phyloP scores from a whole-genome alignment of 495 filamentous ascomycete species.

The Penicillium chermesinum region DNA sequence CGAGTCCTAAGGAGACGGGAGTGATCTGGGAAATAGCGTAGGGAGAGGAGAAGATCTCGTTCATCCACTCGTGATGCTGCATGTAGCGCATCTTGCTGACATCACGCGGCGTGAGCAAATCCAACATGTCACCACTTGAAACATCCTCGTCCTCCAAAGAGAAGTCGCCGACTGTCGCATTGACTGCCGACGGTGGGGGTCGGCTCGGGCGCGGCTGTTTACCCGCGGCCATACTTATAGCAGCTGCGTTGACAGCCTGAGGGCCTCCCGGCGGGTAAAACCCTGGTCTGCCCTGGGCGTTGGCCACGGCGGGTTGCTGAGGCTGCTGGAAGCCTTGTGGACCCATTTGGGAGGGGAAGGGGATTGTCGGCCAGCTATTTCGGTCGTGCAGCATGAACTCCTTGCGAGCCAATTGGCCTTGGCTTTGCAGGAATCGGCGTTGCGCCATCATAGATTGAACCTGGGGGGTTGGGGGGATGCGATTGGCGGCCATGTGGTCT shows the following conservation, averaged over 20 bases:
- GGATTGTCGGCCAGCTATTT: slow-evolving; percentile 80
- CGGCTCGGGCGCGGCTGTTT: slow-evolving; percentile 29
- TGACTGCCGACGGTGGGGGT: slow-evolving; percentile 30
- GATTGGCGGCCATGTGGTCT: slow-evolving; percentile 61
- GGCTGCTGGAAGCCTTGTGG: slow-evolving; percentile 36
- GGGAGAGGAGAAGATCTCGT: slow-evolving; percentile 87
- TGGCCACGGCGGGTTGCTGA: slow-evolving; percentile 26
- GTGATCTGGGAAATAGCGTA: slow-evolving; percentile 77
- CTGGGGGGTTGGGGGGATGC: slow-evolving; percentile 55
- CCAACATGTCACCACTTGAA: slow-evolving; percentile 77
- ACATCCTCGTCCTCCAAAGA: slow-evolving; percentile 82
- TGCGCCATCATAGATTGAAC: slow-evolving; percentile 57
- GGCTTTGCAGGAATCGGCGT: slow-evolving; percentile 63
- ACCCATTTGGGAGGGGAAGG: slow-evolving; percentile 52
- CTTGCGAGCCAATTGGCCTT: slow-evolving; percentile 79
- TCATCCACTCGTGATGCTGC: slow-evolving; percentile 99
- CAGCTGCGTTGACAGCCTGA: slow-evolving; percentile 22
- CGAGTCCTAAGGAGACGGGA: slow-evolving; percentile 82
- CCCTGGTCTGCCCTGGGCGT: slow-evolving; percentile 31
- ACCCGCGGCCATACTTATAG: slow-evolving; percentile 20
- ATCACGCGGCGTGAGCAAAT: slow-evolving; percentile 80
- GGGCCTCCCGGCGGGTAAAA: slow-evolving; percentile 35
- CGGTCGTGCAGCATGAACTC: slow-evolving; percentile 92
- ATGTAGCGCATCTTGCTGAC: slow-evolving; percentile 78
- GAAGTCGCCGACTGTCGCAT: slow-evolving; percentile 44